Percentiles rank a stretch among this genome's conserved stretches.
Evolutionary conservation across 2,329 filamentous ascomycete genomes (phyloP).

Genomic region (Apiospora aurea): DNA sequence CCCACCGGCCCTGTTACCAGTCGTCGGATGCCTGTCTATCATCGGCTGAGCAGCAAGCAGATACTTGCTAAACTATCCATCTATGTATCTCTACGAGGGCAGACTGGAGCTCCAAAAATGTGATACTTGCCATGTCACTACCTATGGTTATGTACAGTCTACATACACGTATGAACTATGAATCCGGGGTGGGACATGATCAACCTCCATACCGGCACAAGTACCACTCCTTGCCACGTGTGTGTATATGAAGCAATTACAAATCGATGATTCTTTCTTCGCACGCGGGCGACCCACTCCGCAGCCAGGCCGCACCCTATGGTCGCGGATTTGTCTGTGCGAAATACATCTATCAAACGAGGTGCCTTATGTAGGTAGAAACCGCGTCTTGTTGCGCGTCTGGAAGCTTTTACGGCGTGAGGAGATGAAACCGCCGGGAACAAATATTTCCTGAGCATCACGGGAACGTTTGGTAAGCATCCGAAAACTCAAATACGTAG

Average conservation of each 20-base stretch:
- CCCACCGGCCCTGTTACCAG: neutral
- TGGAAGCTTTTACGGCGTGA: neutral
- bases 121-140: too few species aligned
- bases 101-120: too few species aligned
- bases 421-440: neutral
- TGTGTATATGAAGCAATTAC: neutral
- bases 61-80: too few species aligned
- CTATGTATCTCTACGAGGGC: too few species aligned
- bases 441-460: neutral
- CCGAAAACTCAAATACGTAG: neutral
- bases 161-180: neutral
- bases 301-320: neutral
- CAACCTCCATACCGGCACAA: neutral
- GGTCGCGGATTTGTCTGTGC: neutral
- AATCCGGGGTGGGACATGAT: neutral
- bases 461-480: neutral
- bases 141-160: too few species aligned
- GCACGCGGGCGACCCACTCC: neutral
- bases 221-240: neutral
- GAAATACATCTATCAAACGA: neutral
- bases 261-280: slow-evolving; percentile 1
- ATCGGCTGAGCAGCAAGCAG: too few species aligned
- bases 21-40: neutral
- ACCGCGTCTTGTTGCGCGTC: neutral
- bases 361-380: neutral